phyloP scores from a whole-genome alignment of 495 filamentous ascomycete species.

The Penicillium silybi region DNA sequence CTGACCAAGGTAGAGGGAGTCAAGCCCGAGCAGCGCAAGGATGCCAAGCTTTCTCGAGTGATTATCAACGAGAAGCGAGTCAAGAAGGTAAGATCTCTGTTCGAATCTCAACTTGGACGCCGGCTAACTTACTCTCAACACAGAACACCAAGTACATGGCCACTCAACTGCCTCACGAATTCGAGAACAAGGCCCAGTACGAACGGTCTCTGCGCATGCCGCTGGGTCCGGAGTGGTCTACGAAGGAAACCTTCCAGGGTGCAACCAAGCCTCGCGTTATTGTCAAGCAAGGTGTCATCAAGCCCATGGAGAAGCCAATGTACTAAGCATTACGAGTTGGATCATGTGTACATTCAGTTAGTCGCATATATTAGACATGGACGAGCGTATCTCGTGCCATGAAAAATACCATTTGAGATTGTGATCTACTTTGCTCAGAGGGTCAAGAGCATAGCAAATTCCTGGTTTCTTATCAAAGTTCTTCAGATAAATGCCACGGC shows the following conservation, averaged over 20 bases:
- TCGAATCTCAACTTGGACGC: not conserved
- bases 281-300: conserved; percentile 89
- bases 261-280: conserved; percentile 87
- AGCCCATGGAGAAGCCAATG: conserved; percentile 78
- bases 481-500: not conserved
- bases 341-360: conserved; percentile 9
- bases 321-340: conserved; percentile 31
- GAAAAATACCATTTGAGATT: conserved; percentile 11
- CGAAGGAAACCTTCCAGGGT: conserved; percentile 88
- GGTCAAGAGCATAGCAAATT: not conserved
- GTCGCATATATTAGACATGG: not conserved
- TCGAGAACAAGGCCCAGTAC: conserved; percentile 83
- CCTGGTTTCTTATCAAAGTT: not conserved
- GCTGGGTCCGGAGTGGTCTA: conserved; percentile 90
- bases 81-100: conserved; percentile 66
- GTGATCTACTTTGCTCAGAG: not conserved
- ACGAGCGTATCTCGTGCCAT: not conserved
- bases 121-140: conserved; percentile 24
- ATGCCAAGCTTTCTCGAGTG: conserved; percentile 73
- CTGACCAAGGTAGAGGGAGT: conserved; percentile 73
- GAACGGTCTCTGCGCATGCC: conserved; percentile 83
- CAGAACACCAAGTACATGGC: conserved; percentile 88
- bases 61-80: conserved; percentile 91
- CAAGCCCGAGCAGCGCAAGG: conserved; percentile 70
- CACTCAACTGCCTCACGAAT: conserved; percentile 74